A percentile compares a stretch with the other conserved stretches of the same genome.
phyloP scores from a whole-genome alignment of 768 basidiomycete species.

The Phaffia australis region DNA sequence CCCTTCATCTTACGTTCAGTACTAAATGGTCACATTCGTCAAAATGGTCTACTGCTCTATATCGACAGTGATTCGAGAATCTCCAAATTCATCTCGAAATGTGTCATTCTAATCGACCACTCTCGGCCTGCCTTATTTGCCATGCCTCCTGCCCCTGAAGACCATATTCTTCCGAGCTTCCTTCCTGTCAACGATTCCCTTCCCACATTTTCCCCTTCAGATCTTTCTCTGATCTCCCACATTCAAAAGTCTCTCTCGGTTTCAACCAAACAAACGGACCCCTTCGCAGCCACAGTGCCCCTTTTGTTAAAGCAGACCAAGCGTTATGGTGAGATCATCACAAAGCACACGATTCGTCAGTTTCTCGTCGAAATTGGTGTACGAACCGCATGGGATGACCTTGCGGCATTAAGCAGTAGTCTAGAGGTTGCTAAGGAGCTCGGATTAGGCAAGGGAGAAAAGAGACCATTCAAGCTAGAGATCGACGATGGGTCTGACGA shows the following conservation, averaged over 20 bases:
- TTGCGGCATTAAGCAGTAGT: conserved; percentile 41
- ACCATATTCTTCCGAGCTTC: conserved; percentile 15
- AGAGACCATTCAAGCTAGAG: conserved; percentile 9
- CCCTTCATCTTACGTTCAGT: conserved; percentile 20
- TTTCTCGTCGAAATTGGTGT: conserved; percentile 62
- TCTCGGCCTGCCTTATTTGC: conserved; percentile 20
- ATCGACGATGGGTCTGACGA: conserved; percentile 5
- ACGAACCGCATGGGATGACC: conserved; percentile 70
- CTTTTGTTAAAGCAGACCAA: conserved; percentile 20
- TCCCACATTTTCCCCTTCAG: conserved; percentile 22
- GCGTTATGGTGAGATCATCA: conserved; percentile 33
- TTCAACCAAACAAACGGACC: conserved; percentile 49
- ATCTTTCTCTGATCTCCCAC: conserved; percentile 31
- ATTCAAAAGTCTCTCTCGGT: conserved; percentile 31
- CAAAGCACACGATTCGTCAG: conserved; percentile 38
- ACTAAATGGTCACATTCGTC: background rate
- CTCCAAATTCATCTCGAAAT: conserved; percentile 42
- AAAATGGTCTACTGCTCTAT: too few species aligned
- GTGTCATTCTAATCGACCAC: conserved; percentile 25
- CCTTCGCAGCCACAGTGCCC: conserved; percentile 45
- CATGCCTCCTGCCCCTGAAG: conserved; percentile 23
- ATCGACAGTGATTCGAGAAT: conserved; percentile 39
- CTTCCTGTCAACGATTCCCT: background rate
- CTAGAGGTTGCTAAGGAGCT: conserved; percentile 33
- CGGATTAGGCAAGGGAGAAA: background rate